Percentiles rank a stretch among this genome's conserved stretches.
phyloP scores from a whole-genome alignment of 2,329 filamentous ascomycete genomes.

The Diplodia seriata region DNA sequence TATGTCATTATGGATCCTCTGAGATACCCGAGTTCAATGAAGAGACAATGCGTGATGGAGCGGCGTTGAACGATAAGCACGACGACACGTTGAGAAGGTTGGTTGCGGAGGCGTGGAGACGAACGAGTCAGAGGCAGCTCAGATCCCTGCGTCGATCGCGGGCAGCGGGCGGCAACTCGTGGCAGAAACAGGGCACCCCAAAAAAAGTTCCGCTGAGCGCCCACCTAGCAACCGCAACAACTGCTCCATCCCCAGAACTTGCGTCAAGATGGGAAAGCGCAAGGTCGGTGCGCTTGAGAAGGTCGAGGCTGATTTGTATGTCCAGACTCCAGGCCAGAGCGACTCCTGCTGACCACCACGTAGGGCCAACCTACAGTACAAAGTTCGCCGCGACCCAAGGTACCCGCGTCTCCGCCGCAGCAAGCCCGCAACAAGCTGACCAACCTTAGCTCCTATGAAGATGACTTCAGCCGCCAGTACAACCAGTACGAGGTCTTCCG shows the following conservation, averaged over 20 bases:
- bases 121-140: background rate
- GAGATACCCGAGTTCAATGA: background rate
- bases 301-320: constrained; percentile 83
- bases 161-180: constrained; percentile 2
- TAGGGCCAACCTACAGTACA: constrained; percentile 86
- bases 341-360: constrained; percentile 21
- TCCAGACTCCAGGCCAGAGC: background rate
- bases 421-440: background rate
- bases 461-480: constrained; percentile 88
- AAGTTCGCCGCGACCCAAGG: constrained; percentile 85
- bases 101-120: background rate
- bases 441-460: constrained; percentile 74
- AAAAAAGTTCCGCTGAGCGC: constrained; percentile 18
- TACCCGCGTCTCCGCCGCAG: constrained; percentile 51
- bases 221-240: background rate
- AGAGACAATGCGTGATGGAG: background rate
- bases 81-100: background rate
- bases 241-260: background rate
- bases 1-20: constrained; percentile 1
- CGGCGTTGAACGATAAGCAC: background rate
- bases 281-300: constrained; percentile 94
- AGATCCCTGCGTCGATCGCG: constrained; percentile 12
- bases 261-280: constrained; percentile 73
- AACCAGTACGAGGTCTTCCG: constrained; percentile 89
- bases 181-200: constrained; percentile 4